These are phyloP conservation scores for Drechslerella stenobrocha DNA, from an alignment of 2,329 filamentous ascomycete genomes.

Conservation along the genomic window DNA sequence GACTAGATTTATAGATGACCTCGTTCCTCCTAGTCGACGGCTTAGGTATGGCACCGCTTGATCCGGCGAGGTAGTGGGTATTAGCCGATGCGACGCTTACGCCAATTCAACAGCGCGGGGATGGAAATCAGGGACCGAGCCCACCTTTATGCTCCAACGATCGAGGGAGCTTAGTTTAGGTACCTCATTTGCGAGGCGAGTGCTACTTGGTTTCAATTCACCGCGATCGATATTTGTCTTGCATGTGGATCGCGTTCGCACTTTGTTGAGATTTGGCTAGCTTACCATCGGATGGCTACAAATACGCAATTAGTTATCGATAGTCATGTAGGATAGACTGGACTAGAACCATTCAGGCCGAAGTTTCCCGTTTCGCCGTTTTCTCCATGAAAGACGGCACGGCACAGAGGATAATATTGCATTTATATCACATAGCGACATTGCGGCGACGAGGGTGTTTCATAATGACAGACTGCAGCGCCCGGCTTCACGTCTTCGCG, in stretches of 20 bases:
- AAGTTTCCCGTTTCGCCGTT: slow-evolving; percentile 2
- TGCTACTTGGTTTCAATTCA: too few species aligned
- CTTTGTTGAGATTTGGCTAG: background rate
- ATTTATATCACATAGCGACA: background rate
- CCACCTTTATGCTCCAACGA: background rate
- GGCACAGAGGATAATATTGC: background rate
- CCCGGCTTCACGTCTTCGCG: background rate
- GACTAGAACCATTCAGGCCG: too few species aligned
- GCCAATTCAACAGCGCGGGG: background rate
- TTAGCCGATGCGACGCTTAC: slow-evolving; percentile 5
- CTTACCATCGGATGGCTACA: too few species aligned
- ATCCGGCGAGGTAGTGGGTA: background rate
- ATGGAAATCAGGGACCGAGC: background rate
- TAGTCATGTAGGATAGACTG: too few species aligned
- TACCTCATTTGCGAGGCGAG: background rate
- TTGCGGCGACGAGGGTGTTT: background rate
- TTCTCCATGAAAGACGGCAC: background rate
- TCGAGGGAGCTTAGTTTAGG: background rate
- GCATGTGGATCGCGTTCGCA: too few species aligned
- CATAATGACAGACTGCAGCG: background rate
- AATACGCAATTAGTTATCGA: too few species aligned
- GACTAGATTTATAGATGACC: too few species aligned
- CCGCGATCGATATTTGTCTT: background rate
- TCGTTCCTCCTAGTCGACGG: background rate
- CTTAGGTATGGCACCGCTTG: background rate